Base-by-base conservation (phyloP, 768 basidiomycete genomes). In the Dentipellis fragilis region DNA sequence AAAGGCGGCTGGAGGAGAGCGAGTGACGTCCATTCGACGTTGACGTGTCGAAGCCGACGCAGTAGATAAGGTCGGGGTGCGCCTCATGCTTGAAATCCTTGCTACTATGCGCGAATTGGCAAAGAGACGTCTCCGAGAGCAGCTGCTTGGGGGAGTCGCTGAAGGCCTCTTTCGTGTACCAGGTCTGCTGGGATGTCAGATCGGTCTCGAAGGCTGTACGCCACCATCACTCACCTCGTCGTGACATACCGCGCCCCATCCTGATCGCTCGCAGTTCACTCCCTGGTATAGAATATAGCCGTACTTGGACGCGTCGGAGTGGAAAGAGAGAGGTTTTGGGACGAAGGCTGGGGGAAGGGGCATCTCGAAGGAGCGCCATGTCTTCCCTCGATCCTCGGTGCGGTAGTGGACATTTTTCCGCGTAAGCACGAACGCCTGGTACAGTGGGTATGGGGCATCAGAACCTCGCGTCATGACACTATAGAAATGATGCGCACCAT, bases 61-160 rank as follows among this genome's bases (percentile, higher is more conserved):
- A 98, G 72, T 87, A 94, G 64, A 98, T 79, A 19, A 93, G 77
- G 62, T 92, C 80, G 2, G 73, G 63, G 54, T 84, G 80, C 6
- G 89, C 88, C 10, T 83, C 78, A 59, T 87, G 84, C 65, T 85
- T 84, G 75, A 95, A 92, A 55, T 89, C 85, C 51, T 77, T 77
- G 66, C 84, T 86, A 63, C 89, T 86, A 66, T 95, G 89, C 0
- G 93, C 95, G 64, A 94, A 99, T 62, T 87, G 80, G 68, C 96
- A 99, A 5, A 80, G 74, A 0, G 84, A 74, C 0, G 87, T 89
- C 59, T 93, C 85, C 0, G 70, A 63, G 12, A 94, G 74, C 22
- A 99, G 79, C 2, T 75, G 66, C 53, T 79, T 65, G 0, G 85
- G 72, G 0, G 74, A 65, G 51, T 83, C 78, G 21, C 77, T 70